Evolutionary conservation across 129 eudicot genomes (phyloP), one percentile per base, ranked within the genome.

Genomic region (Dittrichia graveolens): DNA sequence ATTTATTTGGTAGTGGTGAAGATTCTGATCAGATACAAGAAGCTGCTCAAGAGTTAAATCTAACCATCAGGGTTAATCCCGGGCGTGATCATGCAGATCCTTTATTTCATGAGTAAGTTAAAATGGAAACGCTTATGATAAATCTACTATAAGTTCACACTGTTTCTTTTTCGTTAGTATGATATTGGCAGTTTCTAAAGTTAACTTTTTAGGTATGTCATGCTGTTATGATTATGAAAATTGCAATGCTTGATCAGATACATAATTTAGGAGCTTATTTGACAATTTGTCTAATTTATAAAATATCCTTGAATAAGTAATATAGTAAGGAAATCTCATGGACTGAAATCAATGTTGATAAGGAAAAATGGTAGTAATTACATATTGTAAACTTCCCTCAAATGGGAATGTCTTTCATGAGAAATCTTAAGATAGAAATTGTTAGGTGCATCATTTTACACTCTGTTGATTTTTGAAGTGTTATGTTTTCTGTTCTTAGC

Each of bases 21-120:
- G 98, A 94, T 79, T 87, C 98, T 34, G 73, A 39, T 73, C 83
- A 87, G 76, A 83, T 94, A 56, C 75, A 85, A 77, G 91, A 82
- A 80, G 92, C 95, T 53, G 89, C 98, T 3, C 58, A 84, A 70
- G 83, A 82, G 48, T 78, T 94, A 80, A 80, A 86, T 34, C 53
- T 90, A 65, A 55, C 80, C 44, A 82, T 94, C 14, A 86, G 80
- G 79, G 91, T 94, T 47, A 82, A 90, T 81, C 95, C 98, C 2
- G 98, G 98, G n/a, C 89, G 96, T 71, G 96, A 94, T 84, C 98
- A 94, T 71, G 98, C 89, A 14, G 96, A 94, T 81, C 91, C 95
- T 67, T 57, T 87, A 68, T 94, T 94, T 80, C 98, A 94, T 34
- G 95, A 94, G 98, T 94, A 90, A 82, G 92, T 65, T 39, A 34